Evolutionary conservation across 1,139 yeast genomes (phyloP).

Genomic region (Saccharomyces hybrid): DNA sequence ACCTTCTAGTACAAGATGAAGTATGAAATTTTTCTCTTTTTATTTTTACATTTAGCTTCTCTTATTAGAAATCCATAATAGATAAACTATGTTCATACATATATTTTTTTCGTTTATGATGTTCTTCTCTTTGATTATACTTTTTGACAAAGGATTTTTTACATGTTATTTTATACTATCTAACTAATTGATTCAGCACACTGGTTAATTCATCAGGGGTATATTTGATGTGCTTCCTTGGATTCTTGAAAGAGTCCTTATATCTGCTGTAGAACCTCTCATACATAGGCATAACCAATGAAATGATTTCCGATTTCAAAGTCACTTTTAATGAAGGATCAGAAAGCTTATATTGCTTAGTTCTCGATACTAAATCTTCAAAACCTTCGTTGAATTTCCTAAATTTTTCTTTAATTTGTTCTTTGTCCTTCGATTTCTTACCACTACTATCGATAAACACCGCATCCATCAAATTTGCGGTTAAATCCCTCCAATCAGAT

Average conservation of each 20-base stretch:
- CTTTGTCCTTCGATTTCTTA: constrained; percentile 62
- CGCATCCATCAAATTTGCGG: constrained; percentile 68
- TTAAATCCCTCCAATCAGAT: constrained; percentile 78
- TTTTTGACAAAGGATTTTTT: not conserved
- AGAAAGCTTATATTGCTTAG: constrained; percentile 56
- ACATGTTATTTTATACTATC: too few relatives aligned
- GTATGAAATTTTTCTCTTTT: too few relatives aligned
- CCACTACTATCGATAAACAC: constrained; percentile 45
- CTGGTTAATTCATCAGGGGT: constrained; percentile 29
- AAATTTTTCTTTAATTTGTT: constrained; percentile 79
- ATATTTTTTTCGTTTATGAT: not conserved
- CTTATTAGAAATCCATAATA: too few relatives aligned
- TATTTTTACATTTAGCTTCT: not conserved
- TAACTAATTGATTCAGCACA: constrained; percentile 24
- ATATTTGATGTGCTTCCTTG: constrained; percentile 39
- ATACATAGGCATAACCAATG: constrained; percentile 74
- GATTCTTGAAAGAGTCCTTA: constrained; percentile 31
- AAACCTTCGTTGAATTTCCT: constrained; percentile 74
- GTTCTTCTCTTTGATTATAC: not conserved
- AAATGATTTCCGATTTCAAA: constrained; percentile 29
- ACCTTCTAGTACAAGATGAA: not conserved
- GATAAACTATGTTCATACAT: too few relatives aligned
- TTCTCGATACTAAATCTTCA: constrained; percentile 61
- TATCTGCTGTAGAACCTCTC: constrained; percentile 56
- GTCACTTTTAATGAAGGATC: constrained; percentile 55